A percentile compares a stretch with the other conserved stretches of the same genome.
Evolutionary conservation across 805 yeast species (phyloP).

Genomic region (Saccharomyces paradoxus): DNA sequence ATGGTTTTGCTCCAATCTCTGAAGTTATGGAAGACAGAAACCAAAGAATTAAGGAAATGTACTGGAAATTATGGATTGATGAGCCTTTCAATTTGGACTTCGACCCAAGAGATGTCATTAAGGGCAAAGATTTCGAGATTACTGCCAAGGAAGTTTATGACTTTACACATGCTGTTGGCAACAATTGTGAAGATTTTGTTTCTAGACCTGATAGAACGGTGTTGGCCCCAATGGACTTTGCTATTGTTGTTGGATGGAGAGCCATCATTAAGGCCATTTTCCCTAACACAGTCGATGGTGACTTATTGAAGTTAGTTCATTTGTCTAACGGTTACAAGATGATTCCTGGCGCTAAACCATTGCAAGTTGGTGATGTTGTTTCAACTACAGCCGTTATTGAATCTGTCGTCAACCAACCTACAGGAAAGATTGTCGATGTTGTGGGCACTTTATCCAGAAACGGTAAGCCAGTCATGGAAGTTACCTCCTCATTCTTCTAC

Average conservation of each 20-base stretch:
- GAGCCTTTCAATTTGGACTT: constrained; percentile 57
- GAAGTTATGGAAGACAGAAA: constrained; percentile 90
- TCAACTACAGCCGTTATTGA: constrained; percentile 75
- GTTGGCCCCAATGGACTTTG: constrained; percentile 98
- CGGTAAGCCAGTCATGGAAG: constrained; percentile 80
- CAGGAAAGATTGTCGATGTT: constrained; percentile 94
- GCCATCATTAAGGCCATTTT: constrained; percentile 96
- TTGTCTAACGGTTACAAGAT: constrained; percentile 89
- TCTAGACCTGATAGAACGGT: constrained; percentile 76
- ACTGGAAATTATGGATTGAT: constrained; percentile 93
- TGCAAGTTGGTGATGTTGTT: constrained; percentile 81
- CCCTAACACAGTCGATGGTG: constrained; percentile 96
- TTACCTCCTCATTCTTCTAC: constrained; percentile 90
- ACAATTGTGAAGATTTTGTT: constrained; percentile 93
- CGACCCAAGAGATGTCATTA: constrained; percentile 66
- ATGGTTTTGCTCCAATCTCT: constrained; percentile 92
- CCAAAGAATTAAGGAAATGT: constrained; percentile 85
- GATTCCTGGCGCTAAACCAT: constrained; percentile 85
- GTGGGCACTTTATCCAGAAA: constrained; percentile 79
- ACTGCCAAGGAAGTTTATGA: constrained; percentile 75
- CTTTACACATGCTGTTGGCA: constrained; percentile 94
- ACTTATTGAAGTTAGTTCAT: constrained; percentile 86
- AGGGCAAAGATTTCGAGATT: constrained; percentile 57
- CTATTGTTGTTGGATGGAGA: constrained; percentile 97
- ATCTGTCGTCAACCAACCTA: constrained; percentile 82